These are phyloP conservation scores for Chaetomium strumarium DNA, from an alignment of 2,329 filamentous ascomycete genomes.

Conservation along the genomic window DNA sequence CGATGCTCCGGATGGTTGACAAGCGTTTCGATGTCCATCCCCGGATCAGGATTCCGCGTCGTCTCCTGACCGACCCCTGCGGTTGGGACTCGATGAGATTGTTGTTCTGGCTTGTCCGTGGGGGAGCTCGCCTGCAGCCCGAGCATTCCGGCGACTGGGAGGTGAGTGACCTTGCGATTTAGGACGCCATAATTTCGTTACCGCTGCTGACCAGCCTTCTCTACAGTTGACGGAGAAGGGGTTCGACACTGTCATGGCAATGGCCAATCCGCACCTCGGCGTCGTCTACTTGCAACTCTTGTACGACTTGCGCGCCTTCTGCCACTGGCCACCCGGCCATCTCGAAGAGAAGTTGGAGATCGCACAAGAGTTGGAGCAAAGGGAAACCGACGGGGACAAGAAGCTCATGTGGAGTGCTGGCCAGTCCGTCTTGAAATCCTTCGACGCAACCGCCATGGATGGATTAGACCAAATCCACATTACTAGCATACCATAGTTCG, in stretches of 20 bases:
- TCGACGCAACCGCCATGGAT: not conserved
- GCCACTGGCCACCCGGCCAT: constrained; percentile 17
- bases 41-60: constrained; percentile 22
- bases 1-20: not conserved
- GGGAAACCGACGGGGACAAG: not conserved
- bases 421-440: not conserved
- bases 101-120: constrained; percentile 28
- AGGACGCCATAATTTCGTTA: no score
- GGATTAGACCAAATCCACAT: no score
- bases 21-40: constrained; percentile 25
- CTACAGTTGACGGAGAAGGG: constrained; percentile 12
- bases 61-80: constrained; percentile 26
- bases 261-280: constrained; percentile 5
- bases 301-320: constrained; percentile 12
- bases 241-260: constrained; percentile 13
- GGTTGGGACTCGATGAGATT: constrained; percentile 20
- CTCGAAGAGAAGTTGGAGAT: not conserved
- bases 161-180: constrained; percentile 12
- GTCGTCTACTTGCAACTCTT: constrained; percentile 7
- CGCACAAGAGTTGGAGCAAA: not conserved
- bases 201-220: not conserved
- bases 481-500: no score
- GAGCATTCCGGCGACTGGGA: constrained; percentile 31
- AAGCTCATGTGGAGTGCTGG: not conserved
- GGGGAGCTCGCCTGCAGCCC: constrained; percentile 20